phyloP scores from a whole-genome alignment of 1,284 basidiomycete genomes.

The Ustilago crameri region DNA sequence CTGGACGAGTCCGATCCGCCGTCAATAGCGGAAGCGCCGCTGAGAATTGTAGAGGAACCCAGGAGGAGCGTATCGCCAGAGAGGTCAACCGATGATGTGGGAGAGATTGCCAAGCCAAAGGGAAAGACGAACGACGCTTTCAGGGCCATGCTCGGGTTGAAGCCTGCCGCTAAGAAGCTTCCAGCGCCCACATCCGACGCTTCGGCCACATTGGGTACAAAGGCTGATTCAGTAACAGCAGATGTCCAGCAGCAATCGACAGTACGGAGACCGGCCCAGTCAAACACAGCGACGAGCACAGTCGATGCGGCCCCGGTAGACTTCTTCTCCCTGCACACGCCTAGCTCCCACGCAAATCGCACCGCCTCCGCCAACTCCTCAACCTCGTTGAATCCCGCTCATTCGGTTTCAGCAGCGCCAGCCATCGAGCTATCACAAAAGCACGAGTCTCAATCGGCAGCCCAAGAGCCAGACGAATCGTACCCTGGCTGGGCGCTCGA shows the following conservation, averaged over 20 bases:
- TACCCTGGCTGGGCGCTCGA: constrained; percentile 65
- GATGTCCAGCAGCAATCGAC: not conserved
- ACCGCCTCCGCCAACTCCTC: constrained; percentile 2
- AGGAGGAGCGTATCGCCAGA: not conserved
- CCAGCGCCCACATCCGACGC: not conserved
- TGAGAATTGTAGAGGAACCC: constrained; percentile 8
- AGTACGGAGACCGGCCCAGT: not conserved
- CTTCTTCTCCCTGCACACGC: constrained; percentile 38
- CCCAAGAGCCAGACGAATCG: not conserved
- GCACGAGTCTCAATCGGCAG: not conserved
- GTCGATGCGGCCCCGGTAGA: constrained; percentile 22
- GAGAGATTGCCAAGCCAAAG: constrained; percentile 10
- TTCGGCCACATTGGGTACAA: not conserved
- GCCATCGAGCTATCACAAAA: constrained; percentile 11
- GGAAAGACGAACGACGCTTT: constrained; percentile 64
- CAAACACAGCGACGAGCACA: constrained; percentile 8
- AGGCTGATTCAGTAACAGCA: not conserved
- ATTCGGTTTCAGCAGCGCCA: constrained; percentile 54
- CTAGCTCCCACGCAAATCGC: not conserved
- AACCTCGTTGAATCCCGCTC: constrained; percentile 1
- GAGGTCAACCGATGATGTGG: not conserved
- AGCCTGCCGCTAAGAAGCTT: constrained; percentile 32
- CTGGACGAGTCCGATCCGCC: constrained; percentile 11
- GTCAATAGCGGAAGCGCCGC: not conserved
- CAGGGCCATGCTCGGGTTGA: constrained; percentile 66